Evolutionary conservation across 805 yeast genomes (phyloP), one percentile per base, ranked within the genome.

Genomic region (Metschnikowia vanudenii): DNA sequence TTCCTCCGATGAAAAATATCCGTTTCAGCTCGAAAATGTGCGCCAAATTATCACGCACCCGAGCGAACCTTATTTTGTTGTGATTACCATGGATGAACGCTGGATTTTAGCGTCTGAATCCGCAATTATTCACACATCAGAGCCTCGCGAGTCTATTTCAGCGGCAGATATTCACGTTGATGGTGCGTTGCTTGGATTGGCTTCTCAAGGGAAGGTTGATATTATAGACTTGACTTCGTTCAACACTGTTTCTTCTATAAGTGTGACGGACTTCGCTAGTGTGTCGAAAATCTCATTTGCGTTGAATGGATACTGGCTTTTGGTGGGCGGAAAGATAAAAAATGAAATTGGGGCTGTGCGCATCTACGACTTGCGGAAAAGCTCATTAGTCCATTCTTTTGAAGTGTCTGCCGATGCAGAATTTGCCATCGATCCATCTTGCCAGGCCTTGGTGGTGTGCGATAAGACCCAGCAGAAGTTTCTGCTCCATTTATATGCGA

Each of bases 291-390:
- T 82, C 11, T 56, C 60, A 35, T 83, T 82, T 63, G 85, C 84
- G 2, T 66, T 70, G 24, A 85, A 85, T 57, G 92, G 92, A 1
- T 82, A 80, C 60, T 81, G 84, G 77, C 58, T 85, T 16, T 59
- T 76, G 37, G 75, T 64, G 2, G 56, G 61, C 9, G 56, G 45
- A 8, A 46, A 47, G 2, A 51, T 59, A 17, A 43, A 47, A 2
- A 29, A 39, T 6, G 31, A 18, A 6, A 45, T 75, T 8, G 72
- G 73, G 17, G 58, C 78, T 2, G 47, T 78, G 8, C 73, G 71
- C 17, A 58, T 80, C 2, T 66, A 80, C 64, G 82, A 80, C 57
- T 63, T 81, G 53, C 65, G 84, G 50, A 78, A 78, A 50, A 57
- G 60, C 34, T 35, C 46, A 2, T 34, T 54, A 16, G 55, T 57